phyloP scores from a whole-genome alignment of 495 filamentous ascomycete species.

The Penicillium bialowiezense region DNA sequence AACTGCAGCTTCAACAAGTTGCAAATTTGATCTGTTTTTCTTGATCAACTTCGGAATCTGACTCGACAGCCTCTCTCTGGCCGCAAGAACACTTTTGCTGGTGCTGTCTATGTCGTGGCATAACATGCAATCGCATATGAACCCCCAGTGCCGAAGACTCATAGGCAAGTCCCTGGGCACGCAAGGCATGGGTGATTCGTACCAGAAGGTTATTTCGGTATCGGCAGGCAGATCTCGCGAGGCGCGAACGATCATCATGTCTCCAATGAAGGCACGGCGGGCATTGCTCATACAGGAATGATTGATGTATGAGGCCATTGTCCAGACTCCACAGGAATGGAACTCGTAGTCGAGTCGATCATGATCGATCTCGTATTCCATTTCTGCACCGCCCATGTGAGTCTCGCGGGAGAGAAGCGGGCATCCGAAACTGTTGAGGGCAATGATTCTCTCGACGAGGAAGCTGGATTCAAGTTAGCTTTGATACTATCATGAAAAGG shows the following conservation, averaged over 20 bases:
- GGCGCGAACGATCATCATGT: slow-evolving; percentile 59
- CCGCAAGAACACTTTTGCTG: slow-evolving; percentile 1
- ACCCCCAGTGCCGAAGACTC: slow-evolving; percentile 39
- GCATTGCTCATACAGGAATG: slow-evolving; percentile 52
- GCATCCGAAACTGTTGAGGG: slow-evolving; percentile 48
- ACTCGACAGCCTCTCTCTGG: slow-evolving; percentile 7
- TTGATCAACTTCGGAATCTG: slow-evolving; percentile 10
- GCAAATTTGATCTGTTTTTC: background rate
- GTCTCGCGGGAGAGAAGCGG: slow-evolving; percentile 34
- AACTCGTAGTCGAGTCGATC: slow-evolving; percentile 21
- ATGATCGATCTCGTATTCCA: background rate
- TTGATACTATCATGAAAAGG: background rate
- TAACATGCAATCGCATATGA: slow-evolving; percentile 45
- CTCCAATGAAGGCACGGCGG: slow-evolving; percentile 52
- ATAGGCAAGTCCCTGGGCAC: slow-evolving; percentile 9
- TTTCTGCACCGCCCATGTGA: slow-evolving; percentile 14
- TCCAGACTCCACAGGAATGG: slow-evolving; percentile 50
- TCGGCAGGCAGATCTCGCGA: slow-evolving; percentile 38
- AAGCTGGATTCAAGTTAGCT: slow-evolving; percentile 27
- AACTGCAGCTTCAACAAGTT: slow-evolving; percentile 18
- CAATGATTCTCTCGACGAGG: slow-evolving; percentile 42
- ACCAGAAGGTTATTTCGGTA: slow-evolving; percentile 48
- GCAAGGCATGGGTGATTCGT: slow-evolving; percentile 26
- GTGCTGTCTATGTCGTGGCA: slow-evolving; percentile 30
- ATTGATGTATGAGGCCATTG: slow-evolving; percentile 52